Base-by-base conservation (phyloP, 2,329 filamentous ascomycete genomes). In the Fusarium drepaniforme region DNA sequence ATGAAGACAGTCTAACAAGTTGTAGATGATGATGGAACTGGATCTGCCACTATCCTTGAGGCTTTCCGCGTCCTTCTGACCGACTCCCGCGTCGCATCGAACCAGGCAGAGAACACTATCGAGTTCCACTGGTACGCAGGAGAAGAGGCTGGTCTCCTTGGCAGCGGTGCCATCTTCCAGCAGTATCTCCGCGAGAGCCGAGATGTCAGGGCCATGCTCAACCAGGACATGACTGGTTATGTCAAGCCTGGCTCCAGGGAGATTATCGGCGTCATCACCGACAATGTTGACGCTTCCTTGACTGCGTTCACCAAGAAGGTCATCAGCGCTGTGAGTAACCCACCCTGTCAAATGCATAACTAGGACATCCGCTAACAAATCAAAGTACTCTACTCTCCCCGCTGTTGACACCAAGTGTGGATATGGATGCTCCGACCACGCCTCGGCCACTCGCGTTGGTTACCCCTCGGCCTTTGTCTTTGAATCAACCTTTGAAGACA, bases 71-170 rank as follows among this genome's bases (percentile, higher is more conserved):
- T 93, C 53, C 86, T 96, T 15, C 86, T 95, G 62, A 88, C 88
- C 67, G 90, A 92, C 40, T 84, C 90, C 11, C 87, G 90, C 49
- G 88, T 96, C 66, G 84, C 90, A 6, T 85, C 87, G 21, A 93
- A 93, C 40, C 87, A 82, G 38, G 84, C 85, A 90, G 68, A 90
- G 71, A 95, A 96, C 82, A 95, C 93, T 0, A 84, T 97, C 68
- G 94, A 97, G 84, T 96, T 96, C 82, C 93, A 96, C 81, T 97
- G 93, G 93, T 96, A 96, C 83, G 92, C 91, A 5, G 94, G 93
- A 1, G 94, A 97, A 78, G 94, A 97, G 81, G 93, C 92, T 11
- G 94, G 94, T 16, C 86, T 97, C 49, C 88, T 96, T 1, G 94
- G 94, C 57, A 93, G 91, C 67, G 93, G 94, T 35, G 84, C 82